These are phyloP conservation scores for Botryosphaeria dothidea DNA, from an alignment of 2,329 filamentous ascomycete genomes.

Conservation along the genomic window DNA sequence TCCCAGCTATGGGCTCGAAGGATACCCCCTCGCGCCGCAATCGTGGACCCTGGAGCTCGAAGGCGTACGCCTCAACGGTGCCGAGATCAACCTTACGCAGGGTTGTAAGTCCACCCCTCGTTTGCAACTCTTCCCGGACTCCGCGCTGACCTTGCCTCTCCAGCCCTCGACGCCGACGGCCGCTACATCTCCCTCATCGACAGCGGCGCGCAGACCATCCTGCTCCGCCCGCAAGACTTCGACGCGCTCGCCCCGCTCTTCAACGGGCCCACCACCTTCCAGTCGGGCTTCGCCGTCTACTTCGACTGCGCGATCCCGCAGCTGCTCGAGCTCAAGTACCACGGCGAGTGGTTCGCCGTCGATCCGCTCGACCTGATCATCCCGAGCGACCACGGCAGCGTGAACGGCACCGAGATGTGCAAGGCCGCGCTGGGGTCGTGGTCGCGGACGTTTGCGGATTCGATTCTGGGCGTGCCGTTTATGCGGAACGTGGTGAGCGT, in stretches of 20 bases:
- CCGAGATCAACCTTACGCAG: background rate
- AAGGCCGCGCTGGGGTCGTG: conserved; percentile 3
- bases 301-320: background rate
- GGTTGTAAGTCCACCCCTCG: background rate
- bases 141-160: background rate
- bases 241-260: background rate
- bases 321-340: conserved; percentile 3
- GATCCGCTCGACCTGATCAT: conserved; percentile 9
- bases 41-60: background rate
- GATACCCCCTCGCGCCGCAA: background rate
- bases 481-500: background rate
- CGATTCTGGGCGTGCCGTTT: background rate
- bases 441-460: background rate
- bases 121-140: background rate
- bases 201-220: background rate
- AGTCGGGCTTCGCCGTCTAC: background rate
- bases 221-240: background rate
- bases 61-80: conserved; percentile 4
- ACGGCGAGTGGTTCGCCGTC: conserved; percentile 1
- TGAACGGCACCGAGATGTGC: conserved; percentile 7
- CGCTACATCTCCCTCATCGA: background rate
- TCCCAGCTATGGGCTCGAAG: background rate
- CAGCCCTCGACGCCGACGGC: background rate
- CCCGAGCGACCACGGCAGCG: background rate
- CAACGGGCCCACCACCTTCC: background rate